phyloP scores from a whole-genome alignment of 208 protist species.

The Wallacemonas sp. region DNA sequence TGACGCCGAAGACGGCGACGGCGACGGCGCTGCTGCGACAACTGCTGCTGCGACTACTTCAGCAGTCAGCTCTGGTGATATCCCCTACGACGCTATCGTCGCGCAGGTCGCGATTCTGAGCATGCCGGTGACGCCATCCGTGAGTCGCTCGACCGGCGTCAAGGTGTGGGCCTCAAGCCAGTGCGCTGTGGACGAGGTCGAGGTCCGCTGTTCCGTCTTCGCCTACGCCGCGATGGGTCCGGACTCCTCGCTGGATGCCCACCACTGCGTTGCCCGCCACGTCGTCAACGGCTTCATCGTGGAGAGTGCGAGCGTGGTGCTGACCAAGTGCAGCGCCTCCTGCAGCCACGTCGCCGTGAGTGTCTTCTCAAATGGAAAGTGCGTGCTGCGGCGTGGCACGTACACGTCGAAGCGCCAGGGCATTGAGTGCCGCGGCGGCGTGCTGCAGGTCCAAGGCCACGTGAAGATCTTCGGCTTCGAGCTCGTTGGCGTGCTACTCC shows the following conservation, averaged over 20 bases:
- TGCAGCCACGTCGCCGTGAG: constrained; percentile 64
- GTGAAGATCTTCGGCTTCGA: constrained; percentile 70
- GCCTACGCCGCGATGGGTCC: constrained; percentile 72
- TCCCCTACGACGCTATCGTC: neutral
- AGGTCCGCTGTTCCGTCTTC: constrained; percentile 60
- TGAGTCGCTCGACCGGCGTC: constrained; percentile 42
- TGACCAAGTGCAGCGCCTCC: constrained; percentile 57
- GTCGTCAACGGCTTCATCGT: constrained; percentile 74
- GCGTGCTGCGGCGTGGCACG: constrained; percentile 47
- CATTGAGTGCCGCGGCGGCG: constrained; percentile 53
- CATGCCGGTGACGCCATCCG: constrained; percentile 4
- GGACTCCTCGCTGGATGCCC: constrained; percentile 47
- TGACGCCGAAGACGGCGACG: neutral
- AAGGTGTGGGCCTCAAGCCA: constrained; percentile 69
- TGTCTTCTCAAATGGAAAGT: constrained; percentile 61
- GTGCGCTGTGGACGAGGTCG: constrained; percentile 43
- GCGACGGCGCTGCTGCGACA: too few relatives aligned
- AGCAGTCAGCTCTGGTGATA: neutral
- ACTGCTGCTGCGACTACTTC: too few relatives aligned
- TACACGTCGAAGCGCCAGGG: constrained; percentile 64
- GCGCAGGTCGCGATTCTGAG: constrained; percentile 7
- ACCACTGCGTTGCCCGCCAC: constrained; percentile 55
- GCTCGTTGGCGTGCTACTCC: constrained; percentile 59
- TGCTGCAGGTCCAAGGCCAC: constrained; percentile 59
- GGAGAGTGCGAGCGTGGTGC: constrained; percentile 46